Evolutionary conservation across 139 green algal genomes (phyloP), one percentile per base, ranked within the genome.

Genomic region (Mychonastes homosphaera): DNA sequence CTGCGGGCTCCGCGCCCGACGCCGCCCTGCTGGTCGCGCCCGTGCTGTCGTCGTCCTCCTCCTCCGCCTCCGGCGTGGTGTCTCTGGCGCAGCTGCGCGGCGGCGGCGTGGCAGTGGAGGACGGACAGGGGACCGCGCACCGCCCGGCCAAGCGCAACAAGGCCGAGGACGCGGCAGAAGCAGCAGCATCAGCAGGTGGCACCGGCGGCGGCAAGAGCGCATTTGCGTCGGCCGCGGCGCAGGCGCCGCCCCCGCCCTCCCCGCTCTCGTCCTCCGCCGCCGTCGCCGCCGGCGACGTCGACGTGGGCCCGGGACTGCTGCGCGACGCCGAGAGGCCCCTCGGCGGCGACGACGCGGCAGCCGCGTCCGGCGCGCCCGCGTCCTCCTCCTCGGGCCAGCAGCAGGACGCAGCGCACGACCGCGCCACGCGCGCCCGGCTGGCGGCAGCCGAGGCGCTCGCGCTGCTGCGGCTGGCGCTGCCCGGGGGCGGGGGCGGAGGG

Each of bases 341-440:
- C 8, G 41, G 41, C 41, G 41, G 41, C 41, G 41, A n/a, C 41
- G 24, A 48, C n/a, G n/a, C n/a, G n/a, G n/a, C 41, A 8, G 41
- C 8, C 19, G 41, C 41, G 41, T 18, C 41, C 23, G 41, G 41
- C 24, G 41, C 36, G 36, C 36, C 10, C 13, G 13, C 36, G 13
- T 44, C 13, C 36, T n/a, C 36, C 36, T n/a, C 13, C 36, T 48
- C 41, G 5, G 41, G 41, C 7, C 24, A 48, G 6, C 6, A 48
- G 6, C 41, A 7, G 7, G 41, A 48, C 8, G 41, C 50, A 15
- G 67, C 73, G 21, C 69, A 83, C 13, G 70, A 63, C 15, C 50
- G 29, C 24, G 70, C 68, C 8, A 62, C 76, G 4, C 61, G 59
- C 33, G 84, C 89, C 76, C 67, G 84, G 2, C 32, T 87, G 39